Percentiles rank a stretch among this genome's conserved stretches.
These are phyloP conservation scores for Trametes cingulata DNA, from an alignment of 768 basidiomycete species.

Conservation along the genomic window DNA sequence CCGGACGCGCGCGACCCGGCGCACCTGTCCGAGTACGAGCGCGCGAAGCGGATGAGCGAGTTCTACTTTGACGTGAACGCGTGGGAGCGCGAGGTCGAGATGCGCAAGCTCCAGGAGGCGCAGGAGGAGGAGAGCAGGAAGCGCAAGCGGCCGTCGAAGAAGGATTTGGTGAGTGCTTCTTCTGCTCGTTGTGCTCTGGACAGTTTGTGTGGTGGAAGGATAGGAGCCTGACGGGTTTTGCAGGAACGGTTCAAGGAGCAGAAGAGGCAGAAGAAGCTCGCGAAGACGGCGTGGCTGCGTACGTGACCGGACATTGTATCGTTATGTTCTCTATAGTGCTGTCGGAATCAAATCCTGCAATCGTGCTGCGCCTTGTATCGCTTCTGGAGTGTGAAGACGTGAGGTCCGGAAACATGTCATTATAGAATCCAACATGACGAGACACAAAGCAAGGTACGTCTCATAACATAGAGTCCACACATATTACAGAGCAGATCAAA, in stretches of 20 bases:
- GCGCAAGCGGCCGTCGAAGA: constrained; percentile 77
- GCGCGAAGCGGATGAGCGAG: constrained; percentile 82
- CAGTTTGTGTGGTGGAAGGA: not conserved
- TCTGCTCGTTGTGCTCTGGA: no score
- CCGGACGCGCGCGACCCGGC: constrained; percentile 68
- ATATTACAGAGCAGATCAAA: no score
- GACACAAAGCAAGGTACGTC: no score
- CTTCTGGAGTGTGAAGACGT: no score
- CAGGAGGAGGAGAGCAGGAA: constrained; percentile 64
- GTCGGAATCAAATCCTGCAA: not conserved
- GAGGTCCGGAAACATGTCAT: no score
- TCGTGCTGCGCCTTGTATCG: no score
- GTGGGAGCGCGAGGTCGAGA: constrained; percentile 74
- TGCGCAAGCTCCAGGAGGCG: constrained; percentile 40
- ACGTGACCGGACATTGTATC: constrained; percentile 39
- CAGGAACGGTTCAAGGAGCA: constrained; percentile 85
- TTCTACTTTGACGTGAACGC: constrained; percentile 84
- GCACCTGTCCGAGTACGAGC: constrained; percentile 79
- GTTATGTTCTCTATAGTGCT: not conserved
- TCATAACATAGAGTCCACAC: no score
- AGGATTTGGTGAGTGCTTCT: constrained; percentile 68
- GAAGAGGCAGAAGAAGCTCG: constrained; percentile 79
- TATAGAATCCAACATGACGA: no score
- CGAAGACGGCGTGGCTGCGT: constrained; percentile 86
- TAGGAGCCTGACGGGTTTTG: constrained; percentile 20